phyloP scores from a whole-genome alignment of 2,329 filamentous ascomycete species.

The Fusarium floridanum region DNA sequence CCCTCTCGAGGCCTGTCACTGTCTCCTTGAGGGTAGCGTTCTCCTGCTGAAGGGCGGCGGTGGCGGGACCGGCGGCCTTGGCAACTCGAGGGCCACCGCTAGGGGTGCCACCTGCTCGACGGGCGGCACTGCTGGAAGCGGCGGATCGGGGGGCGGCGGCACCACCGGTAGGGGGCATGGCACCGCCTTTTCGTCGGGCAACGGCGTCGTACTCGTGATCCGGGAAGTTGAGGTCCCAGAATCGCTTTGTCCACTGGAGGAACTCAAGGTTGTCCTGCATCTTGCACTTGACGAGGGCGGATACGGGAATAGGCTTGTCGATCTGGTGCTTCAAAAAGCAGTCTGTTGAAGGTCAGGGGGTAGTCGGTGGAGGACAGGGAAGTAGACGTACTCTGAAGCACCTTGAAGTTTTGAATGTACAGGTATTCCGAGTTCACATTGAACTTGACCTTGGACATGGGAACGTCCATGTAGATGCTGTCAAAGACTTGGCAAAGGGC shows the following conservation, averaged over 20 bases:
- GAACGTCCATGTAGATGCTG: constrained; percentile 95
- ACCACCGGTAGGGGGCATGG: constrained; percentile 65
- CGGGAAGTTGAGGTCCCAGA: constrained; percentile 98
- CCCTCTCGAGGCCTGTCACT: constrained; percentile 92
- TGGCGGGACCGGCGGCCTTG: constrained; percentile 67
- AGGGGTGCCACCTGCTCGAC: constrained; percentile 72
- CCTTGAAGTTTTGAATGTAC: constrained; percentile 98
- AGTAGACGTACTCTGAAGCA: constrained; percentile 83
- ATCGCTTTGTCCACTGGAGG: constrained; percentile 94
- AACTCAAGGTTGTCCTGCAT: constrained; percentile 99
- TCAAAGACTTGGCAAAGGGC: constrained; percentile 98
- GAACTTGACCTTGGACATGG: constrained; percentile 97
- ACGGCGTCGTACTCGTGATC: constrained; percentile 97
- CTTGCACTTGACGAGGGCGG: constrained; percentile 94
- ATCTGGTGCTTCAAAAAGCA: constrained; percentile 87
- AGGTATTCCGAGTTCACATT: constrained; percentile 97
- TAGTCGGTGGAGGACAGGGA: background rate
- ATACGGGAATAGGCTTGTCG: constrained; percentile 90
- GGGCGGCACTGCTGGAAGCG: constrained; percentile 63
- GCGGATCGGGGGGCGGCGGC: constrained; percentile 63
- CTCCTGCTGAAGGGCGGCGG: constrained; percentile 83
- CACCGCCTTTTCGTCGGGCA: constrained; percentile 82
- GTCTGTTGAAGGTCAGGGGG: constrained; percentile 62
- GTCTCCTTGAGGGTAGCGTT: constrained; percentile 93
- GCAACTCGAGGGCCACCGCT: constrained; percentile 65